These are phyloP conservation scores for Ilyonectria sp. DNA, from an alignment of 2,329 filamentous ascomycete genomes.

Conservation along the genomic window DNA sequence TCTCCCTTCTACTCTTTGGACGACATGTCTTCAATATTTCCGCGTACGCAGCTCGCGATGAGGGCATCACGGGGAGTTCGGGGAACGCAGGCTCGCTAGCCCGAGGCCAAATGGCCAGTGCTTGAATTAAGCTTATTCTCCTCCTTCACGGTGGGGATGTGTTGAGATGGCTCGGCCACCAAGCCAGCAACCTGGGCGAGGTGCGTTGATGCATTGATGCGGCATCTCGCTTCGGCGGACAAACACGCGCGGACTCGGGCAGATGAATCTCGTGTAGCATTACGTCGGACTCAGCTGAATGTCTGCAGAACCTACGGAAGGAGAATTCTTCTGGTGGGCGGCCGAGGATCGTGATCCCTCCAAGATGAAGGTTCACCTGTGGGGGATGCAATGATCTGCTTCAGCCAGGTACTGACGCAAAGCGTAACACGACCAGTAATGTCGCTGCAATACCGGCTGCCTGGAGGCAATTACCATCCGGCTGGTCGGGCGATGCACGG, in stretches of 20 bases:
- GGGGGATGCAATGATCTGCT: conserved; percentile 25
- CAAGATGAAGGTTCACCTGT: not conserved
- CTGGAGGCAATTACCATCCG: conserved; percentile 1
- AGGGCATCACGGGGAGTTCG: conserved; percentile 35
- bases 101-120: conserved; percentile 1
- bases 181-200: not conserved
- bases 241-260: conserved; percentile 11
- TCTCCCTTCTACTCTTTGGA: not conserved
- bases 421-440: conserved; percentile 5
- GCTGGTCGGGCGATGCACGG: conserved; percentile 10
- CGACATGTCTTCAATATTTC: not conserved
- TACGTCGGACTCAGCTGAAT: not conserved
- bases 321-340: not conserved
- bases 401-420: conserved; percentile 29
- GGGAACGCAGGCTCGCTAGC: conserved; percentile 18
- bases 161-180: not conserved
- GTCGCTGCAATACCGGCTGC: conserved; percentile 7
- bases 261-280: conserved; percentile 13
- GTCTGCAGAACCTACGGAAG: not conserved
- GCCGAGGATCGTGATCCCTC: conserved; percentile 10
- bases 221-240: not conserved
- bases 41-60: not conserved
- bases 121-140: conserved; percentile 43
- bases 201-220: not conserved
- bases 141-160: not conserved